phyloP scores from a whole-genome alignment of 1,284 basidiomycete genomes.

The Taiwanofungus camphoratus region DNA sequence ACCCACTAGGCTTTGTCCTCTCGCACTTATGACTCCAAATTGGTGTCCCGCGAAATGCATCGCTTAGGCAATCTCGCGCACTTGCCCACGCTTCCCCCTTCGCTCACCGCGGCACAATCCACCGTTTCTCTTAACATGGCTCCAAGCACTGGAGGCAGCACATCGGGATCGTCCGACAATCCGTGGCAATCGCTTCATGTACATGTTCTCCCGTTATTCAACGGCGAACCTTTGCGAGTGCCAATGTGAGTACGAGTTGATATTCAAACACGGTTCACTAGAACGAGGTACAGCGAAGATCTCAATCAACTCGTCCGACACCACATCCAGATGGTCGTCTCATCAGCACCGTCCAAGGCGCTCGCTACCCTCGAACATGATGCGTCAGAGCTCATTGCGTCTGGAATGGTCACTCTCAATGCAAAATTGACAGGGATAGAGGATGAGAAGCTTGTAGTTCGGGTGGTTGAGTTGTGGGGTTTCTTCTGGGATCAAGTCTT shows the following conservation, averaged over 20 bases:
- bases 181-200: conserved; percentile 84
- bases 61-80: conserved; percentile 56
- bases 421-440: conserved; percentile 73
- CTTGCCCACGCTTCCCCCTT: conserved; percentile 32
- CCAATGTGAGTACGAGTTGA: conserved; percentile 59
- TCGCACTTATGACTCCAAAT: conserved; percentile 66
- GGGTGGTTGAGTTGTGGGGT: conserved; percentile 85
- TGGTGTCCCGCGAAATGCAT: conserved; percentile 75
- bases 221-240: conserved; percentile 82
- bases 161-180: conserved; percentile 41
- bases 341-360: conserved; percentile 59
- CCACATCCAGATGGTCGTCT: conserved; percentile 69
- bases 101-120: conserved; percentile 34
- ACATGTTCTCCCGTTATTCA: conserved; percentile 86
- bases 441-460: conserved; percentile 68
- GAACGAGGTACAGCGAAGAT: conserved; percentile 60
- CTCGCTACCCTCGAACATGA: conserved; percentile 70
- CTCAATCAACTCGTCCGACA: conserved; percentile 76
- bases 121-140: conserved; percentile 28
- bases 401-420: conserved; percentile 90
- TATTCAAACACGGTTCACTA: background rate
- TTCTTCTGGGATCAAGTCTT: conserved; percentile 94
- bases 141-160: conserved; percentile 22
- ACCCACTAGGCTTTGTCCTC: conserved; percentile 39
- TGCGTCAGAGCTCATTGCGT: conserved; percentile 75